Evolutionary conservation across 805 yeast species (phyloP).

Genomic region (Tetrapisispora iriomotensis): DNA sequence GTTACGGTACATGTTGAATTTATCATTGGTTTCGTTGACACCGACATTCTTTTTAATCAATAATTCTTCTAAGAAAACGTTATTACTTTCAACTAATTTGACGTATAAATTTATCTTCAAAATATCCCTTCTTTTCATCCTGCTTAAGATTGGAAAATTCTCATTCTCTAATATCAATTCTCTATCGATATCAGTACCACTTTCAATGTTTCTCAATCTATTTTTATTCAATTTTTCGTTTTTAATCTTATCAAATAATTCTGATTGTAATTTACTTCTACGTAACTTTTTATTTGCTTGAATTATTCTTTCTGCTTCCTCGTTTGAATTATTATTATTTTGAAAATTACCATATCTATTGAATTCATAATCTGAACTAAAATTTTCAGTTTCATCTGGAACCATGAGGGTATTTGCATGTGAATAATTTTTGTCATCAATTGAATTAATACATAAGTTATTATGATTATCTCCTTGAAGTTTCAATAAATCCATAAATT

Average conservation of each 20-base stretch:
- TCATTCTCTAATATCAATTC: conserved; percentile 16
- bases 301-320: neutral
- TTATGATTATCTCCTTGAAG: conserved; percentile 2
- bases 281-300: neutral
- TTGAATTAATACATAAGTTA: neutral
- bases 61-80: conserved; percentile 20
- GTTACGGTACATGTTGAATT: neutral
- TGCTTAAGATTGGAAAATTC: conserved; percentile 24
- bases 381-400: neutral
- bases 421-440: neutral
- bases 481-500: neutral
- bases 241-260: neutral
- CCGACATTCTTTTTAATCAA: conserved; percentile 6
- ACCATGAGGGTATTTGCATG: neutral
- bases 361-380: neutral
- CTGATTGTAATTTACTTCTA: neutral
- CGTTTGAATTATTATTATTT: neutral
- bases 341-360: neutral
- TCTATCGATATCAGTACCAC: neutral
- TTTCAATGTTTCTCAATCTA: neutral
- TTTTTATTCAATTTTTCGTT: neutral
- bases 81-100: conserved; percentile 18
- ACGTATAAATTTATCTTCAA: conserved; percentile 23
- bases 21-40: neutral
- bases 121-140: conserved; percentile 18